Percentiles rank a stretch among this genome's conserved stretches.
These are phyloP conservation scores for Tetrapisispora iriomotensis DNA, from an alignment of 805 yeast genomes.

Conservation along the genomic window DNA sequence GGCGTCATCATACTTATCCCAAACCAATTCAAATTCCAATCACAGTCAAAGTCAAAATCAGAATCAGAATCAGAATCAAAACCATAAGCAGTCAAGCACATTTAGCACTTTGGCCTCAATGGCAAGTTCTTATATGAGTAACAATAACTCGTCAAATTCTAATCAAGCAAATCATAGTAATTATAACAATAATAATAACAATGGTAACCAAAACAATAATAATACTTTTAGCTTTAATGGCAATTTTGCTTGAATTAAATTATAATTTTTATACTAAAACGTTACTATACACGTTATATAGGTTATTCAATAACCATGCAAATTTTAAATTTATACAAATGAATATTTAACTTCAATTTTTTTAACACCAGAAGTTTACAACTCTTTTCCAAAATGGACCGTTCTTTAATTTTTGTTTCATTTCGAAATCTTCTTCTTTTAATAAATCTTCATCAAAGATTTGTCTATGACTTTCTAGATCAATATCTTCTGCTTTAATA, in stretches of 20 bases:
- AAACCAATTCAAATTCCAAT: neutral
- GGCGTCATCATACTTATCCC: slow-evolving; percentile 1
- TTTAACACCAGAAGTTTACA: slow-evolving; percentile 28
- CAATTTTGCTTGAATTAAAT: slow-evolving; percentile 6
- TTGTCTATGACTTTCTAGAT: slow-evolving; percentile 24
- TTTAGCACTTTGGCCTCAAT: slow-evolving; percentile 10
- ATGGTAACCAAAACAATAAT: neutral
- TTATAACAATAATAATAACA: neutral
- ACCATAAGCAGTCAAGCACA: slow-evolving; percentile 3
- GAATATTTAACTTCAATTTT: neutral
- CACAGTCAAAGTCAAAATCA: neutral
- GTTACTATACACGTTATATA: too few relatives aligned
- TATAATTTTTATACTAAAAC: neutral
- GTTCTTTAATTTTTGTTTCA: slow-evolving; percentile 18
- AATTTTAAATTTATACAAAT: neutral
- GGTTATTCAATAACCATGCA: too few relatives aligned
- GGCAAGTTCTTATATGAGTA: slow-evolving; percentile 7
- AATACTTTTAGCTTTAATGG: slow-evolving; percentile 11
- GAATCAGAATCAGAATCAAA: neutral
- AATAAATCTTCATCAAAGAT: slow-evolving; percentile 27
- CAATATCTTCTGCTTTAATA: slow-evolving; percentile 26
- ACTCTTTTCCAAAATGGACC: slow-evolving; percentile 23
- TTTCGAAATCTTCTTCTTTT: slow-evolving; percentile 28
- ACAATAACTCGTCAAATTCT: neutral
- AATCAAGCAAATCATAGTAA: neutral